Percentiles rank a stretch among this genome's conserved stretches.
These are phyloP conservation scores for Thraustochytrium aureum DNA, from an alignment of 352 stramenopile genomes.

Conservation along the genomic window DNA sequence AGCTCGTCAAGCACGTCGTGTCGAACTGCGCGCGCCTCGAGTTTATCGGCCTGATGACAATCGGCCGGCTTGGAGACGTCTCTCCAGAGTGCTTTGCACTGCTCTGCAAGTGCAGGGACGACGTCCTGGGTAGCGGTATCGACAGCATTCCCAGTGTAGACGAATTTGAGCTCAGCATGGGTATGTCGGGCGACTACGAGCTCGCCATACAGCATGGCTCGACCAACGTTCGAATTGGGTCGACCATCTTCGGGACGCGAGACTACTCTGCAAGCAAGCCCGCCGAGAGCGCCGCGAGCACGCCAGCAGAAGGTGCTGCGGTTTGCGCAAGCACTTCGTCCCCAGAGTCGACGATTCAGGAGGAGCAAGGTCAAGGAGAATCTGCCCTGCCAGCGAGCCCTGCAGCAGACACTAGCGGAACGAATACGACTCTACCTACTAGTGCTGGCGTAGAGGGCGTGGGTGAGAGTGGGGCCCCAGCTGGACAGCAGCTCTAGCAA, in stretches of 20 bases:
- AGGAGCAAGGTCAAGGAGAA: no score
- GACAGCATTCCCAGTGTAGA: conserved; percentile 68
- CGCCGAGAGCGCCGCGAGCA: not conserved
- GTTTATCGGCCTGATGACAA: conserved; percentile 98
- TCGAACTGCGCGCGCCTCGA: conserved; percentile 81
- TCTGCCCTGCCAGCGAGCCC: no score
- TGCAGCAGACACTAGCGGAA: no score
- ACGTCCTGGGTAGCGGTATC: conserved; percentile 66
- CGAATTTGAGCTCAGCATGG: conserved; percentile 95
- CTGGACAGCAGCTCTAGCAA: no score
- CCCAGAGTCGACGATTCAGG: no score
- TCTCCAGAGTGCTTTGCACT: conserved; percentile 54
- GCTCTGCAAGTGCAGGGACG: conserved; percentile 49
- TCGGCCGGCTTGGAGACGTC: conserved; percentile 88
- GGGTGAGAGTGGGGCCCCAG: no score
- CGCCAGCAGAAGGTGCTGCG: not conserved
- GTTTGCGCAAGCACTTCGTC: no score
- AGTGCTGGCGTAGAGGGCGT: no score
- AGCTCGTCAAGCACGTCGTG: conserved; percentile 77
- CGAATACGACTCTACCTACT: no score
- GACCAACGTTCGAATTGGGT: conserved; percentile 95
- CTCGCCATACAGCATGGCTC: conserved; percentile 92
- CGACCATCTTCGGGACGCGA: conserved; percentile 95
- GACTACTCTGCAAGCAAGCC: conserved; percentile 21
- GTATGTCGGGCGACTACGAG: conserved; percentile 98